Evolutionary conservation across 2,329 filamentous ascomycete species (phyloP).

Genomic region (Zopfia rhizophila): DNA sequence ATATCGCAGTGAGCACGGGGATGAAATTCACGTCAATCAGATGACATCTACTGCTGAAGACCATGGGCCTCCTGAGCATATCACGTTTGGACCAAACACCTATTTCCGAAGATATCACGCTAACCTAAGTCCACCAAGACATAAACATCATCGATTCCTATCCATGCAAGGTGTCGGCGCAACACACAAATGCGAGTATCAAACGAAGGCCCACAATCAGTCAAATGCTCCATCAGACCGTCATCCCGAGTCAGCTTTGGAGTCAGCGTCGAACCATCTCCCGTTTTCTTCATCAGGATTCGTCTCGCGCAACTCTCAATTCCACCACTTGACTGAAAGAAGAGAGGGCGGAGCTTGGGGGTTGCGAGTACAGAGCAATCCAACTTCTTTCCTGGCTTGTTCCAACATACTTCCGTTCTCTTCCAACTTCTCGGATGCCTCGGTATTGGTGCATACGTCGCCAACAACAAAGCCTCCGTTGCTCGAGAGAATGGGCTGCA

Average conservation of each 20-base stretch:
- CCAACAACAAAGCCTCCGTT: slow-evolving; percentile 60
- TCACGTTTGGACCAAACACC: slow-evolving; percentile 43
- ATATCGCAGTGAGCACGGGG: slow-evolving; percentile 18
- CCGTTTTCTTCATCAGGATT: slow-evolving; percentile 29
- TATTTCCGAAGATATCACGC: slow-evolving; percentile 25
- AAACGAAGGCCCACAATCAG: slow-evolving; percentile 20
- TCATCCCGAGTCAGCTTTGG: slow-evolving; percentile 8
- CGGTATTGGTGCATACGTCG: slow-evolving; percentile 71
- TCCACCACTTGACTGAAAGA: slow-evolving; percentile 63
- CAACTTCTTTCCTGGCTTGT: slow-evolving; percentile 68
- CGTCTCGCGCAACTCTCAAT: slow-evolving; percentile 65
- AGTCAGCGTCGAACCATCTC: slow-evolving; percentile 19
- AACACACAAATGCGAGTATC: slow-evolving; percentile 39
- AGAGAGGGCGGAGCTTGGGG: slow-evolving; percentile 68
- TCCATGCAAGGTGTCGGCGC: slow-evolving; percentile 50
- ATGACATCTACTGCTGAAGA: slow-evolving; percentile 1
- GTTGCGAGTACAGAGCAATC: slow-evolving; percentile 72
- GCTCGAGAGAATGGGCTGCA: slow-evolving; percentile 67
- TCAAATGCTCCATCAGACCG: slow-evolving; percentile 21
- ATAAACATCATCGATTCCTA: slow-evolving; percentile 34
- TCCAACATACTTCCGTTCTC: slow-evolving; percentile 67
- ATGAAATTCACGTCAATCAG: slow-evolving; percentile 23
- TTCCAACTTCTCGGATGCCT: slow-evolving; percentile 70
- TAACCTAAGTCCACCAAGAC: slow-evolving; percentile 8
- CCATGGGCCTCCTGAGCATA: slow-evolving; percentile 25